Base-by-base conservation (phyloP, 768 basidiomycete genomes). In the Neoboletus magnificus region DNA sequence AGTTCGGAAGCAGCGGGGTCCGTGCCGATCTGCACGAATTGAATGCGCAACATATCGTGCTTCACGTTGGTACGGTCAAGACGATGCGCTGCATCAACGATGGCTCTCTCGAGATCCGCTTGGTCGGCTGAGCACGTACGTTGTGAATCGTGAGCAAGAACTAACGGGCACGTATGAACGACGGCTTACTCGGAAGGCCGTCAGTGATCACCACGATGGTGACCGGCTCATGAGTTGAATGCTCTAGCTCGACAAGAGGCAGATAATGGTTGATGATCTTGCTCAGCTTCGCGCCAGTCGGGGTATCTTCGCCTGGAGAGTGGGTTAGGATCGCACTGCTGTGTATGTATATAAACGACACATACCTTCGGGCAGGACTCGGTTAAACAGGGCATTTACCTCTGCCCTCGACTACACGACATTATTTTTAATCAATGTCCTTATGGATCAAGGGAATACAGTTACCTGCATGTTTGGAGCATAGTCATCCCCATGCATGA, bases 1-100 rank as follows among this genome's bases (percentile, higher is more conserved):
- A 77, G 66, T 46, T 73, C 74, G 5, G 76, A 59, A 3, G 77
- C 76, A 45, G 48, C 73, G 1, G 59, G 57, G 50, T 71, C 71
- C 3, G 71, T 67, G 0, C 79, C 79, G 23, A 80, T 76, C 57
- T 80, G 79, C 35, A 81, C 67, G 40, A 81, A 77, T 41, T 77
- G 75, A 29, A 81, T 68, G 9, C 79, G 76, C 9, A 81, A 67
- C 65, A 75, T 74, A n/a, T 71, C 66, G 2, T 71, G 62, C 25
- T 66, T 74, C 48, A 69, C 67, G 3, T 62, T 62, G 1, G 64
- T 67, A 32, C 64, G 64, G 48, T 79, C 77, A 22, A 79, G 72
- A 29, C 76, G 66, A 32, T 70, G 70, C 3, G 77, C 77, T 20
- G 70, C 64, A 9, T 68, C 65, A 15, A 77, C 70, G 11, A 78